phyloP scores from a whole-genome alignment of 192 early-diverging fungal genomes.

The Mortierella hygrophila region DNA sequence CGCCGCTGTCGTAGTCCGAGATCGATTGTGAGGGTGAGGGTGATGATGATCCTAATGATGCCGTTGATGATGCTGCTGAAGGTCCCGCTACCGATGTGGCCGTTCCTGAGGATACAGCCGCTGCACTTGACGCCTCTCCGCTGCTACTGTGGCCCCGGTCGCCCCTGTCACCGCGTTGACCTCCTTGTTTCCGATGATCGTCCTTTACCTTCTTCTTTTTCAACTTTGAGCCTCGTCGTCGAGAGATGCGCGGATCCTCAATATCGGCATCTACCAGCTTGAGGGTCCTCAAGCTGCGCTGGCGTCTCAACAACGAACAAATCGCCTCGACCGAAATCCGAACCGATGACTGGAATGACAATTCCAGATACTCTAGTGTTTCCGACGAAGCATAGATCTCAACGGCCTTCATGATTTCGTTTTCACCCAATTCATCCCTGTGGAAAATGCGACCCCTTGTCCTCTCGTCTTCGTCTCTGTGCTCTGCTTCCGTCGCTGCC shows the following conservation, averaged over 20 bases:
- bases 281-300: constrained; percentile 5
- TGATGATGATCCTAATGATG: too few species aligned
- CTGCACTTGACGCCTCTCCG: neutral
- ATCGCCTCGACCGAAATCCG: constrained; percentile 10
- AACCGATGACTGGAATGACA: constrained; percentile 28
- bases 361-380: constrained; percentile 17
- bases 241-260: neutral
- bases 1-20: neutral
- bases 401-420: constrained; percentile 13
- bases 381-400: constrained; percentile 1
- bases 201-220: neutral
- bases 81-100: neutral
- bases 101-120: neutral
- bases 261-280: constrained; percentile 35
- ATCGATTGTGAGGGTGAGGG: neutral
- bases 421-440: neutral
- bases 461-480: neutral
- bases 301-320: constrained; percentile 1
- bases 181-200: neutral
- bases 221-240: too few species aligned
- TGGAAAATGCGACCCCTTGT: neutral
- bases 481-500: neutral
- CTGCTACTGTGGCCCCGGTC: neutral
- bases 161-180: neutral
- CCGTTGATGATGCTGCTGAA: neutral